These are phyloP conservation scores for Blastobotrys buckinghamii DNA, from an alignment of 1,139 yeast genomes.

Conservation along the genomic window DNA sequence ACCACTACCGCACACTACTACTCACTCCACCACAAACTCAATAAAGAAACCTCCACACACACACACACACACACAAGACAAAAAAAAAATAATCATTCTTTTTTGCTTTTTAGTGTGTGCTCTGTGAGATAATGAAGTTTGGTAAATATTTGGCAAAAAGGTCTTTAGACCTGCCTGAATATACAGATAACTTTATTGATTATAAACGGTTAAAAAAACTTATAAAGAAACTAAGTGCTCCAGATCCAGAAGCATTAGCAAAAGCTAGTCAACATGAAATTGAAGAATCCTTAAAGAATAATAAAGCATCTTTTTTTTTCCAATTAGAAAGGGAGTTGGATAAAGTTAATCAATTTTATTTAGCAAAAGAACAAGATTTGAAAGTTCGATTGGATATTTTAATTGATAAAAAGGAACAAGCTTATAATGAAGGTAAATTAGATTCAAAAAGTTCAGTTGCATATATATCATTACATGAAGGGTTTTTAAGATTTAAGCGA, in stretches of 20 bases:
- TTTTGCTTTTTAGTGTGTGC: too few relatives aligned
- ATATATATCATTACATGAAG: conserved; percentile 69
- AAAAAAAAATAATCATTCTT: too few relatives aligned
- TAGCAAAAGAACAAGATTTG: conserved; percentile 81
- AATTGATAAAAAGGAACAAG: conserved; percentile 63
- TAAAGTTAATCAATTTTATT: conserved; percentile 82
- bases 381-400: conserved; percentile 72
- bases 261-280: conserved; percentile 28
- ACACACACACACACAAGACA: too few relatives aligned
- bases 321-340: conserved; percentile 89
- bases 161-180: conserved; percentile 91
- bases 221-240: conserved; percentile 37
- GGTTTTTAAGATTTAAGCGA: conserved; percentile 81
- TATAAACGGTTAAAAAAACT: conserved; percentile 83
- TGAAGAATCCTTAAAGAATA: conserved; percentile 71
- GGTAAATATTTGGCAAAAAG: conserved; percentile 93
- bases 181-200: conserved; percentile 87
- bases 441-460: conserved; percentile 47
- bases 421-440: conserved; percentile 40
- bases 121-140: conserved; percentile 60
- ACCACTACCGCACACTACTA: too few relatives aligned
- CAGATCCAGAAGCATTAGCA: conserved; percentile 24
- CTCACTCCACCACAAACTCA: too few relatives aligned
- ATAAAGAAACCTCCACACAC: not conserved
- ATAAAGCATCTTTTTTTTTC: conserved; percentile 90